phyloP scores from a whole-genome alignment of 2,329 filamentous ascomycete species.

The Paracoccidioides lutzii region DNA sequence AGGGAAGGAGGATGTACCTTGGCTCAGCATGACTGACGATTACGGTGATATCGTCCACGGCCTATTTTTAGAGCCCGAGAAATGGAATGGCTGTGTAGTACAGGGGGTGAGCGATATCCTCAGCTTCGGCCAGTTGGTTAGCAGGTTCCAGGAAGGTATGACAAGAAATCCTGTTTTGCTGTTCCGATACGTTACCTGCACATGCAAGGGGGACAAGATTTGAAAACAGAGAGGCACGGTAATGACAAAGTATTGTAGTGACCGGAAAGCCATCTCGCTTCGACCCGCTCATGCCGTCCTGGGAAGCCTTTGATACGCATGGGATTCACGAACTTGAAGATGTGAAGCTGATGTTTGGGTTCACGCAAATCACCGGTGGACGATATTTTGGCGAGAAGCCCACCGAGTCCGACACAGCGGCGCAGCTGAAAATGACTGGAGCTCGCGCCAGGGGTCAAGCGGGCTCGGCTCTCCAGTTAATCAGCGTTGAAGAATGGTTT shows the following conservation, averaged over 20 bases:
- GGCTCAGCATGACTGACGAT: slow-evolving; percentile 30
- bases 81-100: slow-evolving; percentile 25
- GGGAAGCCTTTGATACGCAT: slow-evolving; percentile 23
- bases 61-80: slow-evolving; percentile 29
- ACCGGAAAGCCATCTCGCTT: slow-evolving; percentile 23
- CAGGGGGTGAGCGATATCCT: slow-evolving; percentile 28
- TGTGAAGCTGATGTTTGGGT: slow-evolving; percentile 27
- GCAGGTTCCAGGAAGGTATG: slow-evolving; percentile 23
- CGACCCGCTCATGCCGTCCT: slow-evolving; percentile 18
- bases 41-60: slow-evolving; percentile 37
- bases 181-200: neutral
- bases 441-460: neutral
- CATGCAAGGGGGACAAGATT: neutral
- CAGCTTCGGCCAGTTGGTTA: slow-evolving; percentile 19
- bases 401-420: neutral
- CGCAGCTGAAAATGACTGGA: neutral
- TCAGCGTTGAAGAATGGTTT: slow-evolving; percentile 1
- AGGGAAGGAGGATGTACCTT: slow-evolving; percentile 27
- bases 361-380: slow-evolving; percentile 24
- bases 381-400: slow-evolving; percentile 1
- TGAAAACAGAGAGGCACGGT: neutral
- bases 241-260: slow-evolving; percentile 3
- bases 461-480: neutral
- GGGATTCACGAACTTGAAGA: slow-evolving; percentile 24
- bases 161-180: neutral